phyloP scores from a whole-genome alignment of 768 basidiomycete species.

The Tricholoma hemisulphureum region DNA sequence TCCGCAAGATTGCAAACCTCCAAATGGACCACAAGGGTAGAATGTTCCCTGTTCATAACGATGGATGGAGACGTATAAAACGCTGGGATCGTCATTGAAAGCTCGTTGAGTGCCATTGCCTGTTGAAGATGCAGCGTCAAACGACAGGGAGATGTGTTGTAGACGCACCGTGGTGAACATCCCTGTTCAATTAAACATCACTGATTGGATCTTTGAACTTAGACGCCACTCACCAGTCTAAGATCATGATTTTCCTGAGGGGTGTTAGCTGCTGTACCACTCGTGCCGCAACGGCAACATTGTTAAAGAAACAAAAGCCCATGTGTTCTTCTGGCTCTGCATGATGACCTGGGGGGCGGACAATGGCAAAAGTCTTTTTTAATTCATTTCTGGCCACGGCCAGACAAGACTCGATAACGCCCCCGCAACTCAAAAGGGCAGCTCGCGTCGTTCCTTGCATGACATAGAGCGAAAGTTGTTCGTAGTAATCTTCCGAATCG shows the following conservation, averaged over 20 bases:
- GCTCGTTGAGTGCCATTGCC: conserved; percentile 97
- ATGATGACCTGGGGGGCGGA: conserved; percentile 96
- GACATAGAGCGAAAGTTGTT: conserved; percentile 90
- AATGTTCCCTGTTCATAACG: conserved; percentile 90
- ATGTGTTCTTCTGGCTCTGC: conserved; percentile 97
- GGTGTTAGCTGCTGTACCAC: conserved; percentile 71
- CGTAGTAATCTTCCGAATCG: conserved; percentile 81
- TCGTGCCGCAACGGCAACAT: conserved; percentile 88
- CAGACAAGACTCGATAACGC: conserved; percentile 87
- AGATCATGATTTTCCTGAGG: conserved; percentile 80
- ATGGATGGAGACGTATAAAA: conserved; percentile 93
- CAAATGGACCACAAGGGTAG: conserved; percentile 92
- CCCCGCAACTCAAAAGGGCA: conserved; percentile 88
- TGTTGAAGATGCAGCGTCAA: conserved; percentile 28
- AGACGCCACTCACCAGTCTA: conserved; percentile 78
- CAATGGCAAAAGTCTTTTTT: conserved; percentile 89
- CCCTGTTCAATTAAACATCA: conserved; percentile 44
- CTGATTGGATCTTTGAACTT: conserved; percentile 3
- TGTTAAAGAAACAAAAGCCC: conserved; percentile 99
- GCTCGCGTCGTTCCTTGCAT: conserved; percentile 80
- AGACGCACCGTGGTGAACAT: conserved; percentile 75
- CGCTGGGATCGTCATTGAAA: conserved; percentile 88
- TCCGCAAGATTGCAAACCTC: conserved; percentile 82
- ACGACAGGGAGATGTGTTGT: background rate
- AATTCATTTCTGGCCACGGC: conserved; percentile 80